These are phyloP conservation scores for Plasmodium ovale DNA, from an alignment of 169 alveolate genomes.

Conservation along the genomic window DNA sequence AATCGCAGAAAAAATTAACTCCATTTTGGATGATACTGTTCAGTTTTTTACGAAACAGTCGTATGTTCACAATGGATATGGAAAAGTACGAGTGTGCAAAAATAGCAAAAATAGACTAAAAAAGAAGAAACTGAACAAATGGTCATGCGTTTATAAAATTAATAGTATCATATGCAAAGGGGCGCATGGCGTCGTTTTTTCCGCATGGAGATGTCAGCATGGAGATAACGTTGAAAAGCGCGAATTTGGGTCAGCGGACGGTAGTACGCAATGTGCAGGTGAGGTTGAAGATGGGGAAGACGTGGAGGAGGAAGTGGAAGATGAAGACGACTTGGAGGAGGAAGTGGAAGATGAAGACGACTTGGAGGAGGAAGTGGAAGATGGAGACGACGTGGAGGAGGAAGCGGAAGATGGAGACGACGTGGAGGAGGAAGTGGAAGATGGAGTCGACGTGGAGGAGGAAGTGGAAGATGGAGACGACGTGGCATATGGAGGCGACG, in stretches of 20 bases:
- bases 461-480: too few species aligned
- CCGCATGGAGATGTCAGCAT: slow-evolving; percentile 46
- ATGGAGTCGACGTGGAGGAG: too few species aligned
- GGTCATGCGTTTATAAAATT: slow-evolving; percentile 67
- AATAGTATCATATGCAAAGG: slow-evolving; percentile 52
- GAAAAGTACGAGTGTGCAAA: slow-evolving; percentile 18
- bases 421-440: neutral
- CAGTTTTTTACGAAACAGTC: slow-evolving; percentile 29
- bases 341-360: neutral
- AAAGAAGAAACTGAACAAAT: slow-evolving; percentile 21
- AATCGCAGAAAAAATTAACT: slow-evolving; percentile 49
- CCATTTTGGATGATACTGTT: slow-evolving; percentile 30
- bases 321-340: neutral
- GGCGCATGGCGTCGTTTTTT: slow-evolving; percentile 64
- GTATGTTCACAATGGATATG: slow-evolving; percentile 65
- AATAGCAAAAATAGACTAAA: slow-evolving; percentile 15
- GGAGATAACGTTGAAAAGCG: neutral
- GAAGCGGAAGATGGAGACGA: neutral
- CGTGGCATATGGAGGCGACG: too few species aligned
- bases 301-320: neutral
- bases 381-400: neutral
- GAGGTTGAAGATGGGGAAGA: neutral
- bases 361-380: slow-evolving; percentile 6
- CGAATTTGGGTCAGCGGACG: neutral
- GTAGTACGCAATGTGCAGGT: neutral